Conservation (phyloP, 495 filamentous ascomycete species). For the Podospora pseudocomata region DNA sequence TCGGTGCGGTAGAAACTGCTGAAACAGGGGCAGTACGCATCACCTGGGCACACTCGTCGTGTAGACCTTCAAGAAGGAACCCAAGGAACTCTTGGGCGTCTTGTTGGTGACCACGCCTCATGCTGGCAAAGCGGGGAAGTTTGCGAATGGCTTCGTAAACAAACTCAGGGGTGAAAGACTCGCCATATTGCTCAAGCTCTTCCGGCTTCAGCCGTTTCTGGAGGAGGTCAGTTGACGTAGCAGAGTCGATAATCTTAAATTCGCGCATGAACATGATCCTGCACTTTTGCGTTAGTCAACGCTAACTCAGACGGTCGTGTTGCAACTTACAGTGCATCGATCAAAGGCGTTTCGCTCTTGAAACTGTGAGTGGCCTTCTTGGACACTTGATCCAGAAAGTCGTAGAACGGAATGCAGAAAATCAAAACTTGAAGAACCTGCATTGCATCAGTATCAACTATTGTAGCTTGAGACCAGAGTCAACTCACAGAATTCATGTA, state of each 20-base stretch:
- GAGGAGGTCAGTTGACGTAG: constrained; percentile 68
- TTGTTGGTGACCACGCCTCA: constrained; percentile 96
- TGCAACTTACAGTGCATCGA: constrained; percentile 81
- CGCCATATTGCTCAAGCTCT: constrained; percentile 87
- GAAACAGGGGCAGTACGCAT: constrained; percentile 54
- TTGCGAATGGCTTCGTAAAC: constrained; percentile 89
- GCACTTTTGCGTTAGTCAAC: constrained; percentile 10
- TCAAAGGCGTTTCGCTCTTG: constrained; percentile 87
- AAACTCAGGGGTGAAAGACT: constrained; percentile 88
- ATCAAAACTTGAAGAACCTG: constrained; percentile 91
- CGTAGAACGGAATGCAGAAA: constrained; percentile 90
- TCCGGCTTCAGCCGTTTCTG: constrained; percentile 67
- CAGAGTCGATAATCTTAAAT: constrained; percentile 79
- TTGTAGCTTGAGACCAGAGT: not conserved
- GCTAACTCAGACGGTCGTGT: not conserved
- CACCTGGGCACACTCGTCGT: constrained; percentile 83
- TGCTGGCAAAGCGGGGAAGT: constrained; percentile 81
- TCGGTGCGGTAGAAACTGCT: constrained; percentile 39
- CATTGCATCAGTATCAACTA: not conserved
- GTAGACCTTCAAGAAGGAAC: constrained; percentile 85
- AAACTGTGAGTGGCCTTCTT: constrained; percentile 84
- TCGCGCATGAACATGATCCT: constrained; percentile 97
- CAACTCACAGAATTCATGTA: constrained; percentile 97
- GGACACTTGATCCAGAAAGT: constrained; percentile 83
- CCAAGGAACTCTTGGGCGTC: constrained; percentile 97